Evolutionary conservation across 23 red algal species (phyloP).

Genomic region (Gracilaria domingensis): DNA sequence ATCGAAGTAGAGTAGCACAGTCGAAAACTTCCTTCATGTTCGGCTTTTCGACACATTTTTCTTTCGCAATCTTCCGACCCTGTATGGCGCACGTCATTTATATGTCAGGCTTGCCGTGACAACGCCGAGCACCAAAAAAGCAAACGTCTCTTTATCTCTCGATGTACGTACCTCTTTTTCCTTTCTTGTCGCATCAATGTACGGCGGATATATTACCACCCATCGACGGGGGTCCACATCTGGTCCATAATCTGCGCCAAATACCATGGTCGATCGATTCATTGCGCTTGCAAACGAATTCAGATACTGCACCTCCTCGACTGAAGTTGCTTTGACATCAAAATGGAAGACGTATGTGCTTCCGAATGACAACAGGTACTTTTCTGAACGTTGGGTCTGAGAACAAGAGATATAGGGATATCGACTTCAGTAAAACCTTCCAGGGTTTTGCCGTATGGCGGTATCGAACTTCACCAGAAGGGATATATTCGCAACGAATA

Average conservation of each 20-base stretch:
- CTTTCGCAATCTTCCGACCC: conserved; percentile 72
- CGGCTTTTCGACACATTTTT: conserved; percentile 67
- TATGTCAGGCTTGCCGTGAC: background rate
- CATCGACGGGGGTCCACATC: conserved; percentile 66
- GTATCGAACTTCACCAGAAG: too few relatives aligned
- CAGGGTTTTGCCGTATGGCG: background rate
- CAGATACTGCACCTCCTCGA: background rate
- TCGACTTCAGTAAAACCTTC: background rate
- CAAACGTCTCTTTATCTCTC: too few relatives aligned
- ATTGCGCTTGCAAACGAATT: background rate
- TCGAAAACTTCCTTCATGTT: conserved; percentile 72
- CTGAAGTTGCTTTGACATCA: background rate
- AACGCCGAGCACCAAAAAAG: too few relatives aligned
- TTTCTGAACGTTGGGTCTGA: background rate
- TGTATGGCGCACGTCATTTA: background rate
- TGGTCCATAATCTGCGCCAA: conserved; percentile 50
- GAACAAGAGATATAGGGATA: background rate
- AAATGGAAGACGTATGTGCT: background rate
- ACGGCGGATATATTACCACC: conserved; percentile 74
- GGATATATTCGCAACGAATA: too few relatives aligned
- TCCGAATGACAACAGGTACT: too few relatives aligned
- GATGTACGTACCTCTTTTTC: conserved; percentile 57
- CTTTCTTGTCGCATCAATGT: conserved; percentile 65
- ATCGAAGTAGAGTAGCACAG: conserved; percentile 57
- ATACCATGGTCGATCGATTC: conserved; percentile 40